Conservation (phyloP, 1,139 yeast species). For the Diutina mesorugosa region DNA sequence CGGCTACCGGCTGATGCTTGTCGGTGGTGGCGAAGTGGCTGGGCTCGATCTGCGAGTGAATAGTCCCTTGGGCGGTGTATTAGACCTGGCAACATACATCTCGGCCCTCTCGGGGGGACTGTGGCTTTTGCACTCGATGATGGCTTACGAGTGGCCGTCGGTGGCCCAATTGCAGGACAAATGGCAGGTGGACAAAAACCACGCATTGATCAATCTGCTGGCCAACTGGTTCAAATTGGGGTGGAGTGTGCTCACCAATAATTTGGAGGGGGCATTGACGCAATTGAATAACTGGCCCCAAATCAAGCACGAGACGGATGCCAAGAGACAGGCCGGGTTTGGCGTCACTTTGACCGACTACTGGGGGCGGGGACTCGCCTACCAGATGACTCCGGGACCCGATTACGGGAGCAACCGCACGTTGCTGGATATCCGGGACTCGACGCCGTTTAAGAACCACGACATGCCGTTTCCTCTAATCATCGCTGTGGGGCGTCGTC, state of each 20-base stretch:
- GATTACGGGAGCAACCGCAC: constrained; percentile 10
- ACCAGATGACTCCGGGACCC: constrained; percentile 53
- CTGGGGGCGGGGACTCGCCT: constrained; percentile 82
- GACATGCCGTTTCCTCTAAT: constrained; percentile 75
- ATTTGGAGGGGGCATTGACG: constrained; percentile 14
- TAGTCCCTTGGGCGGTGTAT: not conserved
- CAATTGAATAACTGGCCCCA: constrained; percentile 21
- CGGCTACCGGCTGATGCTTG: constrained; percentile 1
- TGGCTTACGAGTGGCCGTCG: not conserved
- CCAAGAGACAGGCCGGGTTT: constrained; percentile 65
- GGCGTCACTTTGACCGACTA: constrained; percentile 73
- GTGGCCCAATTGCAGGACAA: constrained; percentile 11
- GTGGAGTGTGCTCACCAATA: constrained; percentile 12
- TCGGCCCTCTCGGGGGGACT: not conserved
- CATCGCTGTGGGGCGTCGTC: constrained; percentile 69
- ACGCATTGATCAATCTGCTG: constrained; percentile 16
- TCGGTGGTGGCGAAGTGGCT: not conserved
- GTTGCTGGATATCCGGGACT: not conserved
- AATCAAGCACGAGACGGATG: constrained; percentile 40
- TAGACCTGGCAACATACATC: not conserved
- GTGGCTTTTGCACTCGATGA: not conserved
- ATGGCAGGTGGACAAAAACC: constrained; percentile 22
- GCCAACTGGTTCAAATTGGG: constrained; percentile 12
- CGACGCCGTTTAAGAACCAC: constrained; percentile 45
- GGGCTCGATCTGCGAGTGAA: not conserved